Evolutionary conservation across 2,329 filamentous ascomycete genomes (phyloP).

Genomic region (Fusarium sp.): DNA sequence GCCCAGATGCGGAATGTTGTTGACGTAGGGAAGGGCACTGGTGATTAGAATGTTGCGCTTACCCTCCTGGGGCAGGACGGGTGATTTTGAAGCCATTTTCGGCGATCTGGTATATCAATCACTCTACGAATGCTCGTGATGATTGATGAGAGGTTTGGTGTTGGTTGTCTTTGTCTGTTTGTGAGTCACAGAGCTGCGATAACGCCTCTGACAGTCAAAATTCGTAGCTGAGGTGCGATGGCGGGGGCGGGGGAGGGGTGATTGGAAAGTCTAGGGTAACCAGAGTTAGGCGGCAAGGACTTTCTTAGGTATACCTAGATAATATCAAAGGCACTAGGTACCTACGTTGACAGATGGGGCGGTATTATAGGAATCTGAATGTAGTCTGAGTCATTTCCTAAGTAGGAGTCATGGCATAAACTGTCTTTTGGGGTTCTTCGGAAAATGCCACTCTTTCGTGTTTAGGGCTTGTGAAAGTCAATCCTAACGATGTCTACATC

Average conservation of each 20-base stretch:
- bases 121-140: background rate
- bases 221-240: constrained; percentile 34
- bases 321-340: background rate
- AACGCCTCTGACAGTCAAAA: constrained; percentile 37
- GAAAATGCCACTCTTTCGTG: background rate
- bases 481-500: too few species aligned
- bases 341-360: background rate
- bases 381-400: background rate
- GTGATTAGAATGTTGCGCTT: constrained; percentile 92
- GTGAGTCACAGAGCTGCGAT: constrained; percentile 40
- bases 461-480: too few species aligned
- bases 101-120: constrained; percentile 10
- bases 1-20: constrained; percentile 83
- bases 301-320: too few species aligned
- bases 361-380: background rate
- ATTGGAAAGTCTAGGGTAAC: constrained; percentile 27
- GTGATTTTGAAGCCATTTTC: constrained; percentile 42
- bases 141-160: background rate
- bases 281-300: background rate
- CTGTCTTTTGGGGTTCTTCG: background rate
- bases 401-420: background rate
- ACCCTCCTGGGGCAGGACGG: constrained; percentile 72
- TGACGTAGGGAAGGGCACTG: constrained; percentile 84
- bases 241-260: constrained; percentile 39
- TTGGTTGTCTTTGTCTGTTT: constrained; percentile 9